Percentiles rank a stretch among this genome's conserved stretches.
phyloP scores from a whole-genome alignment of 1,139 yeast species.

The Taphrina populina region DNA sequence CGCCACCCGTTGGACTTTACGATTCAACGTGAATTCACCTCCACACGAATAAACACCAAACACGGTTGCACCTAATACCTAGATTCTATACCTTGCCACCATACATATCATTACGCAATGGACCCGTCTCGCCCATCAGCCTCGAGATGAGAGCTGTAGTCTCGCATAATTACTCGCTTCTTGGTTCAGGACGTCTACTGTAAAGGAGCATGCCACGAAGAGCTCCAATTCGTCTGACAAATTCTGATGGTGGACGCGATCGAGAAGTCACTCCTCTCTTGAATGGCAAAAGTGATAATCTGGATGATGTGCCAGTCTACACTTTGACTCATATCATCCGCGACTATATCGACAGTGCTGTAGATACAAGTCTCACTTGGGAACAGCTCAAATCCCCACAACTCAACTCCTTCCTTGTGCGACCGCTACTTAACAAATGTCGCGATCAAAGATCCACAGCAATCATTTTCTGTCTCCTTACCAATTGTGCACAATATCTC shows the following conservation, averaged over 20 bases:
- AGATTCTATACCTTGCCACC: too few species aligned
- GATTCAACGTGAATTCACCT: too few species aligned
- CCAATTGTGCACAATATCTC: constrained; percentile 48
- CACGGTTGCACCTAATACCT: too few species aligned
- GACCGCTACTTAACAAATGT: constrained; percentile 50
- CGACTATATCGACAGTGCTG: constrained; percentile 48
- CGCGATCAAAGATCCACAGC: constrained; percentile 43
- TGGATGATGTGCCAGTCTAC: constrained; percentile 45
- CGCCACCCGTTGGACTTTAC: too few species aligned
- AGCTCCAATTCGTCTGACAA: background rate
- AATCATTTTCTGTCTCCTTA: constrained; percentile 46
- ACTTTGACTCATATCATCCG: constrained; percentile 38
- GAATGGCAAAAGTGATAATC: constrained; percentile 20
- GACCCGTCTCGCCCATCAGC: too few species aligned
- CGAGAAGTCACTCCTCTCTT: constrained; percentile 13
- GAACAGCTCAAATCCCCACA: constrained; percentile 61
- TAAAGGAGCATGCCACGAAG: too few species aligned
- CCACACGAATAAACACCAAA: too few species aligned
- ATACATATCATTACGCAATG: too few species aligned
- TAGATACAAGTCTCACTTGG: constrained; percentile 54
- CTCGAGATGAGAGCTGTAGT: too few species aligned
- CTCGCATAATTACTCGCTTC: too few species aligned
- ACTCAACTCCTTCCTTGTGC: constrained; percentile 53
- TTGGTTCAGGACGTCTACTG: too few species aligned
- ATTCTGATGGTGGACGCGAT: constrained; percentile 9